Conservation (phyloP, 768 basidiomycete species). For the Hemileccinum impolitum region DNA sequence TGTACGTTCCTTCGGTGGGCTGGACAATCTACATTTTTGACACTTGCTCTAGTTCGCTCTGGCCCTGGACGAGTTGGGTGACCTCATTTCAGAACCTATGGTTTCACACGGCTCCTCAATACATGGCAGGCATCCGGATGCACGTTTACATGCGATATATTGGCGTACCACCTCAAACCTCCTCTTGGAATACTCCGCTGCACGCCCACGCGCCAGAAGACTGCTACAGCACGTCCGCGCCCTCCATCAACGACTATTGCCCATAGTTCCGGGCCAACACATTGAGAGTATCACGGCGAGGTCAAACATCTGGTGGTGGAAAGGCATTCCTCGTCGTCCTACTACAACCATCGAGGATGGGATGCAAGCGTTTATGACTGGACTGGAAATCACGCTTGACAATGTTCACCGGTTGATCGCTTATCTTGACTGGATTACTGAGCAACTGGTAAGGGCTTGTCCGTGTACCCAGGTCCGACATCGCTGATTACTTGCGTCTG, state of each 20-base stretch:
- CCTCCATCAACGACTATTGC: slow-evolving; percentile 14
- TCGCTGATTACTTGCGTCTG: slow-evolving; percentile 4
- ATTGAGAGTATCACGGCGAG: not conserved
- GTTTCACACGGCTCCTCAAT: not conserved
- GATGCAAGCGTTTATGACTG: slow-evolving; percentile 13
- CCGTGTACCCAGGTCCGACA: not conserved
- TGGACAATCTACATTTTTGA: not conserved
- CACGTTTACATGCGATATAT: slow-evolving; percentile 24
- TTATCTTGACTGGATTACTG: slow-evolving; percentile 30
- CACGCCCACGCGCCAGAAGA: slow-evolving; percentile 18
- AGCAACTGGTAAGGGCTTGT: slow-evolving; percentile 19
- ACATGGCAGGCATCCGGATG: slow-evolving; percentile 3
- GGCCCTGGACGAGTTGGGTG: slow-evolving; percentile 28
- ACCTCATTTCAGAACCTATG: slow-evolving; percentile 9
- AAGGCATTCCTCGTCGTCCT: slow-evolving; percentile 1
- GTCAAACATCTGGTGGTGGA: slow-evolving; percentile 6
- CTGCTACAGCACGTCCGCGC: slow-evolving; percentile 15
- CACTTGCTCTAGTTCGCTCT: slow-evolving; percentile 20
- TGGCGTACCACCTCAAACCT: slow-evolving; percentile 31
- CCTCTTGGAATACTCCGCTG: slow-evolving; percentile 31
- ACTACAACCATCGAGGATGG: slow-evolving; percentile 4
- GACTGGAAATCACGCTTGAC: slow-evolving; percentile 21
- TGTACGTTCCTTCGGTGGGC: slow-evolving; percentile 11
- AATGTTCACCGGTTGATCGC: slow-evolving; percentile 18
- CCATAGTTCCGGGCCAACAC: not conserved